Percentiles rank a stretch among this genome's conserved stretches.
phyloP scores from a whole-genome alignment of 106 monocot genomes.

The Apostasia ramifera region DNA sequence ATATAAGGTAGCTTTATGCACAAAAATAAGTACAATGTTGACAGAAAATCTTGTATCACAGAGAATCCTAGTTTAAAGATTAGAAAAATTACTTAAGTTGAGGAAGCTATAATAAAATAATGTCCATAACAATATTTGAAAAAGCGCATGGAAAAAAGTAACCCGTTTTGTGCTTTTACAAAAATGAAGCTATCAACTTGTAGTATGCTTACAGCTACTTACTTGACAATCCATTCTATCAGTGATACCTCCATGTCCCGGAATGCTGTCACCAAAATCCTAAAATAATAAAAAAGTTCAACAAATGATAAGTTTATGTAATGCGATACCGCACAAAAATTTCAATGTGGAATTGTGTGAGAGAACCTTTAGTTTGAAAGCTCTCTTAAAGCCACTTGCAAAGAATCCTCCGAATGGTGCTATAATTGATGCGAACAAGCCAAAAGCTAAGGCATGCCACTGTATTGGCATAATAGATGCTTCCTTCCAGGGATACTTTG shows the following conservation, averaged over 20 bases:
- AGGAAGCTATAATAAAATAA: too few species aligned
- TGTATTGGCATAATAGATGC: slow-evolving; percentile 65
- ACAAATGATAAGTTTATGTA: neutral
- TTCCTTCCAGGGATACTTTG: slow-evolving; percentile 88
- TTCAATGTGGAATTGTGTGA: neutral
- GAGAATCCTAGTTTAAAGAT: too few species aligned
- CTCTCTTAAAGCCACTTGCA: slow-evolving; percentile 97
- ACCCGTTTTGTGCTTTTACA: too few species aligned
- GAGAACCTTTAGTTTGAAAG: slow-evolving; percentile 89
- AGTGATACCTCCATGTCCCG: slow-evolving; percentile 99
- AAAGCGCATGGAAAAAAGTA: too few species aligned
- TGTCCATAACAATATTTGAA: too few species aligned
- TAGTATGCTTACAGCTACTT: slow-evolving; percentile 6
- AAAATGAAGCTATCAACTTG: neutral
- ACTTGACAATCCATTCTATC: slow-evolving; percentile 99
- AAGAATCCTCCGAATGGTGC: slow-evolving; percentile 99
- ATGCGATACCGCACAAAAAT: neutral
- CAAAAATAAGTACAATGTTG: too few species aligned
- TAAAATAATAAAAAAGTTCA: slow-evolving; percentile 10
- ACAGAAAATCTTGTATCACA: too few species aligned
- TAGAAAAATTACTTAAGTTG: too few species aligned
- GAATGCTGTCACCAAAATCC: slow-evolving; percentile 99
- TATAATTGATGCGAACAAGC: slow-evolving; percentile 96
- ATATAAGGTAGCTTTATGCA: too few species aligned
- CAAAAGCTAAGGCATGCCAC: slow-evolving; percentile 95